Evolutionary conservation across 2,329 filamentous ascomycete species (phyloP), one percentile per base, ranked within the genome.

Genomic region (Cordyceps farinosa): DNA sequence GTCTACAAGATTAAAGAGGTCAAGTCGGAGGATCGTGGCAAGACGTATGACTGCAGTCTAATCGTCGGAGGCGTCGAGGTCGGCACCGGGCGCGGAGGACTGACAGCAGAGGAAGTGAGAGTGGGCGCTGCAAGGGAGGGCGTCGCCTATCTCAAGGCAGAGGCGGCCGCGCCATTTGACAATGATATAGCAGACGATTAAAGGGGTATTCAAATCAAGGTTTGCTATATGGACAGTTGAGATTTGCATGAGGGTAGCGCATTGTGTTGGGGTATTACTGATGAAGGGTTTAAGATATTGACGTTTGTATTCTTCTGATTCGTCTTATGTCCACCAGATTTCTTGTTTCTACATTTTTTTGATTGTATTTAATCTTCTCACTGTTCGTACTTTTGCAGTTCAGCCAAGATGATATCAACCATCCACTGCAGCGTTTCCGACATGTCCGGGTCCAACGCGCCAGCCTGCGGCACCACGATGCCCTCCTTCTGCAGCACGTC

Each of bases 371-470:
- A 22, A 22, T 44, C 10, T 38, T 50, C 32, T 13, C 17, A 54
- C 61, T 69, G 67, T 36, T 61, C 42, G 36, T 67, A 64, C 51
- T 69, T 69, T 65, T 78, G 76, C 65, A 85, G 66, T 66, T 78
- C 75, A 22, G 72, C 71, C 71, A 90, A 80, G 22, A 92, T 73
- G 55, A 78, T 76, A 59, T 86, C 82, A 1, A 91, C 88, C 1
- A 87, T 86, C 90, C 90, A 93, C 58, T 80, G 78, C 66, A 93
- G 75, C 36, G 86, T 82, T 62, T 81, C 79, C 66, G 79, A 79
- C 82, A 92, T 87, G 64, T 85, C 82, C 9, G 80, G 77, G 70
- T 87, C 82, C 27, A 82, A 65, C 2, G 72, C 77, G 8, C 66
- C 78, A 13, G 75, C 79, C 1, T 76, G 74, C 63, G 85, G 82